Conservation (phyloP, 2,329 filamentous ascomycete species). For the Domatiomyces catenatus region DNA sequence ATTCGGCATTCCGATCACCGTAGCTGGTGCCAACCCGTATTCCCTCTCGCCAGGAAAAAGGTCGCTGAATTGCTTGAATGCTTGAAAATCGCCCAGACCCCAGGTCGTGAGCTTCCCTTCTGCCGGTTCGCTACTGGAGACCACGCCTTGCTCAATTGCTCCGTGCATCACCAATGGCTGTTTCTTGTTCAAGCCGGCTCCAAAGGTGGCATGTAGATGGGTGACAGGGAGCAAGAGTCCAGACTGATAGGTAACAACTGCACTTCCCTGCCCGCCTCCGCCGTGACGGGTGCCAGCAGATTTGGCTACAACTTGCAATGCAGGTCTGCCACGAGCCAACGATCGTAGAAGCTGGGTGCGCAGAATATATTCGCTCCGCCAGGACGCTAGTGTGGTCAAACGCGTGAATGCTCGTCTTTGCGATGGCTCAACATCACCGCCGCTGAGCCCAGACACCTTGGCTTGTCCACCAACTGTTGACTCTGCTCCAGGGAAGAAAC, state of each 20-base stretch:
- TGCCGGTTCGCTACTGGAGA: conserved; percentile 67
- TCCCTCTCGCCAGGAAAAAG: conserved; percentile 56
- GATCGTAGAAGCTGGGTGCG: conserved; percentile 72
- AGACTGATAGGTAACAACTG: conserved; percentile 73
- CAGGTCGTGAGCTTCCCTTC: conserved; percentile 63
- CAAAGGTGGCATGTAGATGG: conserved; percentile 64
- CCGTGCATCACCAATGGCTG: conserved; percentile 70
- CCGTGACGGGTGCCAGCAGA: conserved; percentile 43
- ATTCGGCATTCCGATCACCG: conserved; percentile 61
- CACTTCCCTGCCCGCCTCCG: conserved; percentile 41
- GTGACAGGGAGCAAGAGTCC: conserved; percentile 66
- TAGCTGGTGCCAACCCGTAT: conserved; percentile 65
- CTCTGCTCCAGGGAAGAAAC: conserved; percentile 70
- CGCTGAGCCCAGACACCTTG: conserved; percentile 25
- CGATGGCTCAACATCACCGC: conserved; percentile 36
- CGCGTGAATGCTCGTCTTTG: conserved; percentile 69
- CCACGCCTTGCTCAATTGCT: conserved; percentile 59
- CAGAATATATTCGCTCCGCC: conserved; percentile 89
- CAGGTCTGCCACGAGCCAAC: conserved; percentile 64
- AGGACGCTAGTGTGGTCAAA: conserved; percentile 70
- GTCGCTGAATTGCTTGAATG: conserved; percentile 64
- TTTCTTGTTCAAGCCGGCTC: conserved; percentile 50
- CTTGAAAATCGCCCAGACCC: conserved; percentile 62
- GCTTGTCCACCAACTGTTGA: conserved; percentile 29
- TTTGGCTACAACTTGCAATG: conserved; percentile 36